Evolutionary conservation across 2,329 filamentous ascomycete species (phyloP).

Genomic region (Bipolaris bicolor): DNA sequence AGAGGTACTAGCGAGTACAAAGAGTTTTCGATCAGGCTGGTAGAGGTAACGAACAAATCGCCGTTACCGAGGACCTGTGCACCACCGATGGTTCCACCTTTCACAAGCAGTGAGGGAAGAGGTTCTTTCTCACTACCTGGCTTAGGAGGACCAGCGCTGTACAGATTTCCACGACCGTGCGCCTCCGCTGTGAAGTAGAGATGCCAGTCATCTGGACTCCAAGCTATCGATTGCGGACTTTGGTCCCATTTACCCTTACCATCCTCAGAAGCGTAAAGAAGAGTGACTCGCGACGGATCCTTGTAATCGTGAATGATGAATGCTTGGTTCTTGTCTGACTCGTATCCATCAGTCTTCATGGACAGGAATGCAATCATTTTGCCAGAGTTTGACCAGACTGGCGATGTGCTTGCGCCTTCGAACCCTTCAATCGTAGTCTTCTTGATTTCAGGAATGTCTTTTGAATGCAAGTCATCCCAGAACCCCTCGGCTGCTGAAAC

Average conservation of each 20-base stretch:
- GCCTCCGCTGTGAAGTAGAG: slow-evolving; percentile 79
- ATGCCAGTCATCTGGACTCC: slow-evolving; percentile 60
- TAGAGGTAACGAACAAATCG: slow-evolving; percentile 69
- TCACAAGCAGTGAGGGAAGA: slow-evolving; percentile 38
- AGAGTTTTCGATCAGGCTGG: slow-evolving; percentile 74
- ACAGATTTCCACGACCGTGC: slow-evolving; percentile 67
- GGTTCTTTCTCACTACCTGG: slow-evolving; percentile 19
- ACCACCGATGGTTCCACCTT: slow-evolving; percentile 48
- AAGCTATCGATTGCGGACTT: slow-evolving; percentile 58
- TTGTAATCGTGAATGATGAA: slow-evolving; percentile 68
- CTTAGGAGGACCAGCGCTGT: slow-evolving; percentile 43
- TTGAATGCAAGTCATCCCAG: slow-evolving; percentile 31
- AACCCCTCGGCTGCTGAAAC: slow-evolving; percentile 67
- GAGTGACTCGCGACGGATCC: slow-evolving; percentile 60
- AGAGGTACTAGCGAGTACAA: slow-evolving; percentile 65
- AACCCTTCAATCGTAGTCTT: slow-evolving; percentile 63
- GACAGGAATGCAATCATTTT: slow-evolving; percentile 75
- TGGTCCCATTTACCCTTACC: slow-evolving; percentile 66
- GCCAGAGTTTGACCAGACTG: slow-evolving; percentile 77
- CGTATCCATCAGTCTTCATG: slow-evolving; percentile 79
- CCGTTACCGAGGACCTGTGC: slow-evolving; percentile 60
- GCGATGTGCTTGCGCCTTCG: slow-evolving; percentile 69
- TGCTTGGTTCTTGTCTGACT: slow-evolving; percentile 76
- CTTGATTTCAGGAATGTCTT: slow-evolving; percentile 48
- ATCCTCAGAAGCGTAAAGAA: slow-evolving; percentile 67